Base-by-base conservation (phyloP, 2,329 filamentous ascomycete genomes). In the Talaromyces sp. region DNA sequence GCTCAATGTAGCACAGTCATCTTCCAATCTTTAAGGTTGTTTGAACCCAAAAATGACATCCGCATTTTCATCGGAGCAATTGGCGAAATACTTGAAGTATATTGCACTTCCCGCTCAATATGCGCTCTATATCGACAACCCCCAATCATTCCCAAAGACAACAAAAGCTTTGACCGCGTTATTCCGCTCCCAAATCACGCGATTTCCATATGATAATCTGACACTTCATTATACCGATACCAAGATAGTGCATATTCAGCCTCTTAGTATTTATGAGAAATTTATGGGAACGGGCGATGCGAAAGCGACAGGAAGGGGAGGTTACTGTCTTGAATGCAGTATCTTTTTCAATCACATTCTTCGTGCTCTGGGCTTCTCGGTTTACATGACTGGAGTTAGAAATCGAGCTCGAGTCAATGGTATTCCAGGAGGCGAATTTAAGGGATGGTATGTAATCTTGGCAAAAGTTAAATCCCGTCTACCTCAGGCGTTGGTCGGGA, bases 311-410 rank as follows among this genome's bases (percentile, higher is more conserved):
- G 67, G 74, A 14, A 68, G 77, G 2, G 84, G 84, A 16, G 83
- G 84, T 0, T 86, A 86, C 65, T 86, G 83, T 69, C 82, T 86
- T 76, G 83, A 86, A 62, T 75, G 76, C 22, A 80, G 75, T 49
- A 75, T 83, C 37, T 74, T 86, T 17, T 83, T 85, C 59, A 75
- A 79, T 58, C 73, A 82, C 56, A 66, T 83, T 11, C 71, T 85
- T 4, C 69, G 76, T 16, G 77, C 71, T 2, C 60, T 84, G n/a
- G 81, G 81, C 1, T 85, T 80, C 47, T 64, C 70, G 14, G 76
- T 77, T 1, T 84, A 83, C 60, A 74, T 77, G 1, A 77, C 78
- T 0, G 82, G 82, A 2, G 83, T 76, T 1, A 68, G 78, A 47
- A 82, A 77, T 41, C 52, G 69, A 1, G 35, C 39, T 1, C 44